Conservation (phyloP, 805 yeast genomes). For the Monosporozyma aquatica region DNA sequence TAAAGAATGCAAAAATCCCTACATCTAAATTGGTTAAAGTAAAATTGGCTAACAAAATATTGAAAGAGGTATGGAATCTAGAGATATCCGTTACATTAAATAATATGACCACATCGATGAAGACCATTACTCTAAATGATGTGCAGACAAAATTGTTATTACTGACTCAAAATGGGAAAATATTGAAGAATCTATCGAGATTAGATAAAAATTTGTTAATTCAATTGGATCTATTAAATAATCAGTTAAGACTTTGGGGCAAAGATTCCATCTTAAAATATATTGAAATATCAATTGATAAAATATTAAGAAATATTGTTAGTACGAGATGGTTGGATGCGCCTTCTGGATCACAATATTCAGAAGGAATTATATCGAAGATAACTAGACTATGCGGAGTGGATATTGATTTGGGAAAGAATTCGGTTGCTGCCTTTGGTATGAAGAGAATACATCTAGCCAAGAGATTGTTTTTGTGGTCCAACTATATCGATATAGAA, state of each 20-base stretch:
- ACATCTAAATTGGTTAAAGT: slow-evolving; percentile 6
- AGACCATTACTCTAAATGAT: slow-evolving; percentile 4
- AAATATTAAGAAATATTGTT: slow-evolving; percentile 22
- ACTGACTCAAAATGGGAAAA: slow-evolving; percentile 28
- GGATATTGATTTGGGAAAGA: slow-evolving; percentile 4
- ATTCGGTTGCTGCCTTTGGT: slow-evolving; percentile 24
- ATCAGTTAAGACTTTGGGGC: slow-evolving; percentile 7
- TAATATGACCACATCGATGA: not conserved
- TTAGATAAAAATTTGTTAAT: slow-evolving; percentile 13
- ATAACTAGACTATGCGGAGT: slow-evolving; percentile 9
- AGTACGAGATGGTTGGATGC: slow-evolving; percentile 1
- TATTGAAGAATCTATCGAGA: slow-evolving; percentile 24
- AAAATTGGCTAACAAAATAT: slow-evolving; percentile 10
- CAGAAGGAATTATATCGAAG: not conserved
- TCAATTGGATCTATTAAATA: slow-evolving; percentile 8
- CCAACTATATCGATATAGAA: slow-evolving; percentile 1
- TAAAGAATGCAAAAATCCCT: slow-evolving; percentile 4
- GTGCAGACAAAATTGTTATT: slow-evolving; percentile 13
- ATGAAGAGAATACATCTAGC: slow-evolving; percentile 20
- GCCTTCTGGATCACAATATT: not conserved
- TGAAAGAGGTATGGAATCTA: slow-evolving; percentile 19
- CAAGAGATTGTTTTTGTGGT: slow-evolving; percentile 21
- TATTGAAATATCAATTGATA: slow-evolving; percentile 25
- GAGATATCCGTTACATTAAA: not conserved
- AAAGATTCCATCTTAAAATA: slow-evolving; percentile 20